Base-by-base conservation (phyloP, 1,139 yeast species). In the Hyphopichia pseudoburtonii region DNA sequence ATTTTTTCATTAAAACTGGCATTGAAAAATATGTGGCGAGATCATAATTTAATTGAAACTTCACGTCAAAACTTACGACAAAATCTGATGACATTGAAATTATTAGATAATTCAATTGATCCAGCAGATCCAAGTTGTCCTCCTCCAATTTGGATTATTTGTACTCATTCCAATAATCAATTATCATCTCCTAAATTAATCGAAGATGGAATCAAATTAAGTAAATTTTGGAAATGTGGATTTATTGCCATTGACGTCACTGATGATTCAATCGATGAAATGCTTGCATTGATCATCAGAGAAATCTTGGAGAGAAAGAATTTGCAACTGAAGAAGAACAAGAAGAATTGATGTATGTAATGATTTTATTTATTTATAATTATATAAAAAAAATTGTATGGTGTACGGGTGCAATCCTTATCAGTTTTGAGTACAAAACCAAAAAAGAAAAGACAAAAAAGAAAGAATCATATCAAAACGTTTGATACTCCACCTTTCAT, bases 131-230 rank as follows among this genome's bases (percentile, higher is more conserved):
- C 78, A 2, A 64, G 63, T 33, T 61, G 77, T 9, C 80, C 80
- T 11, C 94, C 92, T 1, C 89, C 90, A 0, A 73, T 82, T 8
- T 64, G 85, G 57, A 65, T 85, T 3, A 70, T 81, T 2, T 82
- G 86, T 47, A 82, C 90, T 0, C 83, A 83, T 50, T 52, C 65
- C 0, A 63, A 71, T 25, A 80, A 76, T 51, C 73, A 66, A 9
- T 59, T 80, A 31, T 77, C 81, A 0, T 78, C 86, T 19, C 86
- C 86, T 0, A 52, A 66, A 10, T 54, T 83, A 32, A 62, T 84
- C 6, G 75, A 75, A 29, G 62, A 70, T 38, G 94, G 92, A 0
- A 66, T 63, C 40, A 54, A 67, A 26, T 55, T 82, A 37, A 86
- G 88, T 0, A 53, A 61, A 25, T 52, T 62, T 19, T 83, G 90